phyloP scores from a whole-genome alignment of 2,329 filamentous ascomycete species.

The Ustulina deusta region DNA sequence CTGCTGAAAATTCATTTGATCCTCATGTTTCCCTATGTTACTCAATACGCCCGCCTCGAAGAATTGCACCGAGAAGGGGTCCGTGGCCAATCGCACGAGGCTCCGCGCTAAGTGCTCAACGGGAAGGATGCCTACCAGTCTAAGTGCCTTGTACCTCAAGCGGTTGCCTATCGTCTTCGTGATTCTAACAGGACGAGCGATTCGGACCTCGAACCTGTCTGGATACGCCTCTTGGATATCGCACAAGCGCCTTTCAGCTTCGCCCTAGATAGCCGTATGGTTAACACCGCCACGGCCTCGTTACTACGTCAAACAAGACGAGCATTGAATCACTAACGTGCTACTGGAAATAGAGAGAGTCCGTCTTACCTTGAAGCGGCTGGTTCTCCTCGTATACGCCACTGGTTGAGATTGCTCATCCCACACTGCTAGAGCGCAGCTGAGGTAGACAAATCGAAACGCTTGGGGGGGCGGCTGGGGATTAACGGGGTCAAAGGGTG shows the following conservation, averaged over 20 bases:
- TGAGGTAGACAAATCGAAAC: slow-evolving; percentile 60
- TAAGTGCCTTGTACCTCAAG: slow-evolving; percentile 47
- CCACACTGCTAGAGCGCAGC: slow-evolving; percentile 53
- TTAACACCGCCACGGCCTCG: slow-evolving; percentile 11
- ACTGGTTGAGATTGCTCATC: slow-evolving; percentile 53
- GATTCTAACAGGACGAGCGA: slow-evolving; percentile 54
- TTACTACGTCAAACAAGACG: too few relatives aligned
- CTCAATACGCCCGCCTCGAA: background rate
- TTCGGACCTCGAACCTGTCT: slow-evolving; percentile 52
- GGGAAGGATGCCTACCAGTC: slow-evolving; percentile 51
- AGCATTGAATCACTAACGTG: background rate
- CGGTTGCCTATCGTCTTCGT: slow-evolving; percentile 45
- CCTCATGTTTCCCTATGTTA: background rate
- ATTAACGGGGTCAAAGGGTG: slow-evolving; percentile 46
- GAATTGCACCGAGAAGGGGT: background rate
- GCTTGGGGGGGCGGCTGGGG: slow-evolving; percentile 48
- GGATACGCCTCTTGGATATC: slow-evolving; percentile 53
- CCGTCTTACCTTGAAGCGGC: slow-evolving; percentile 51
- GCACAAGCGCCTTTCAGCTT: slow-evolving; percentile 56
- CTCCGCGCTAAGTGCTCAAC: slow-evolving; percentile 53
- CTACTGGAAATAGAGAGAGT: background rate
- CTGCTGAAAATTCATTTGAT: background rate
- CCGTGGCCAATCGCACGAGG: slow-evolving; percentile 50
- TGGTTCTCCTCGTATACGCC: slow-evolving; percentile 55
- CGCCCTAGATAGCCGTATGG: slow-evolving; percentile 40